These are phyloP conservation scores for Xylaria sp. DNA, from an alignment of 2,329 filamentous ascomycete species.

Conservation along the genomic window DNA sequence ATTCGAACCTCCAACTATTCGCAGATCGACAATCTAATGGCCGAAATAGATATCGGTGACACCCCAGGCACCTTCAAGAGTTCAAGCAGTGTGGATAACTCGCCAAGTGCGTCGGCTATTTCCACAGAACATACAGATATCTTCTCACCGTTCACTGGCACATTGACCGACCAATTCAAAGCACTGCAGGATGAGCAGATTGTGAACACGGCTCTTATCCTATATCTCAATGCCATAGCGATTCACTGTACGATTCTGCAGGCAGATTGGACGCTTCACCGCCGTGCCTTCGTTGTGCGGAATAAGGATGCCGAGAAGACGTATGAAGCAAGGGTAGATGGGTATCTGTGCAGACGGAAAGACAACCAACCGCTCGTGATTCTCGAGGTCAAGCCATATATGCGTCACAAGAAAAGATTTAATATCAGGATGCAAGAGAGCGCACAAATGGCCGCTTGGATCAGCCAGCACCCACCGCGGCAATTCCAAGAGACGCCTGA, in stretches of 20 bases:
- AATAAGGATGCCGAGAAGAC: neutral
- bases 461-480: constrained; percentile 4
- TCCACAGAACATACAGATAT: neutral
- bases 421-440: constrained; percentile 24
- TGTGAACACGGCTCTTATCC: constrained; percentile 26
- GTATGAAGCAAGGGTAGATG: constrained; percentile 32
- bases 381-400: constrained; percentile 17
- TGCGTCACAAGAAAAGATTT: neutral
- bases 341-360: neutral
- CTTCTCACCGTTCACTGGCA: neutral
- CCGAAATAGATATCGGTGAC: no score
- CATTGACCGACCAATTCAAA: neutral
- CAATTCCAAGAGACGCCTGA: no score
- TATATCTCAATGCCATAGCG: constrained; percentile 17
- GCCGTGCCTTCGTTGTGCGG: neutral
- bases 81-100: neutral
- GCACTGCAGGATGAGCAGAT: constrained; percentile 26
- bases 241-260: neutral
- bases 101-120: neutral
- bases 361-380: neutral
- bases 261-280: constrained; percentile 19
- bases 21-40: no score
- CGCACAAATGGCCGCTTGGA: constrained; percentile 28
- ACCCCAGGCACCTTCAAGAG: no score
- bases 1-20: neutral